A percentile compares a stretch with the other conserved stretches of the same genome.
phyloP scores from a whole-genome alignment of 306 rosid species.

The Aeschynomene evenia region DNA sequence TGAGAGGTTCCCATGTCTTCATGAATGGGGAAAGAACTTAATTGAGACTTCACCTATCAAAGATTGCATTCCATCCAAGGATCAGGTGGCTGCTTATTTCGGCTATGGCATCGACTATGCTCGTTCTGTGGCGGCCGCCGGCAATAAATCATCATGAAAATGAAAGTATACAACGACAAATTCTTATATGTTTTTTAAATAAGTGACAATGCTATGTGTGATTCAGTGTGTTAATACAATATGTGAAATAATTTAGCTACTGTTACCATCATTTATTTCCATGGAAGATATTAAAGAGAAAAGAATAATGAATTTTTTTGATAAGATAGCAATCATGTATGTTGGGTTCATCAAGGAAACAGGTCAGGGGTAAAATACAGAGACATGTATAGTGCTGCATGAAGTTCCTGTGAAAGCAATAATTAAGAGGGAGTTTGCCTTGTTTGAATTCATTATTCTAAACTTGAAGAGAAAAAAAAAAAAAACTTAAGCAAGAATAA shows the following conservation, averaged over 20 bases:
- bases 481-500: background rate
- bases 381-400: background rate
- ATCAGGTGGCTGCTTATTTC: constrained; percentile 29
- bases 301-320: background rate
- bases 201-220: background rate
- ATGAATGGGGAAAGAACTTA: constrained; percentile 39
- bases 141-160: constrained; percentile 26
- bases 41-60: constrained; percentile 32
- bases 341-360: too few relatives aligned
- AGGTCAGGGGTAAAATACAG: background rate
- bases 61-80: constrained; percentile 45
- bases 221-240: background rate
- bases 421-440: background rate
- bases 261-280: background rate
- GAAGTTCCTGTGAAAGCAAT: background rate
- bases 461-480: background rate
- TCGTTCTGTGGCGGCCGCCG: constrained; percentile 41
- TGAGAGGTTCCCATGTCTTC: constrained; percentile 44
- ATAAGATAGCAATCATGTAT: background rate
- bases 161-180: too few relatives aligned
- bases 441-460: background rate
- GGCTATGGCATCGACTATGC: constrained; percentile 23
- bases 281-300: background rate
- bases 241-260: background rate
- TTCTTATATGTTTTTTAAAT: too few relatives aligned